A percentile compares a stretch with the other conserved stretches of the same genome.
Conservation (phyloP, 2,329 filamentous ascomycete genomes). For the Dothistroma septosporum region DNA sequence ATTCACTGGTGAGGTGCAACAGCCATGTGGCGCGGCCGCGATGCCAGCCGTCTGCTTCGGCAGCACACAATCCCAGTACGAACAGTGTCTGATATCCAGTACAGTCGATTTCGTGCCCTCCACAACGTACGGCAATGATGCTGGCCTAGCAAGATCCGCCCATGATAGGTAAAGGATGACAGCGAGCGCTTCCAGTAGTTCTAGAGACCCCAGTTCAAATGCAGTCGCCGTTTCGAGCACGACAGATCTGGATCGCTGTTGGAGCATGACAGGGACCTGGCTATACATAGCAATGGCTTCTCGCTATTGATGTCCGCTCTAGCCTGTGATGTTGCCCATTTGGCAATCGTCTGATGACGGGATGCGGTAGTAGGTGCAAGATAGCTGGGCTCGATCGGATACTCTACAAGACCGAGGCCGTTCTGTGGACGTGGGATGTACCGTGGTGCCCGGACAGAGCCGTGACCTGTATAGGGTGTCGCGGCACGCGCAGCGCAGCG, state of each 20-base stretch:
- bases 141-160: neutral
- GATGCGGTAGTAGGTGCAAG: neutral
- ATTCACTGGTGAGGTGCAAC: neutral
- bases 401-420: neutral
- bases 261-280: neutral
- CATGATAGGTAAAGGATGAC: neutral
- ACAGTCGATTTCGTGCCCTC: neutral
- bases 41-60: neutral
- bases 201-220: neutral
- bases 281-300: neutral
- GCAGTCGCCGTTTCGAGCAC: neutral
- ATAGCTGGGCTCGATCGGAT: neutral
- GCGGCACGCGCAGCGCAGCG: neutral
- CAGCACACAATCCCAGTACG: neutral
- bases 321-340: neutral
- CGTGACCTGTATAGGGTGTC: neutral
- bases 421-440: neutral
- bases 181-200: neutral
- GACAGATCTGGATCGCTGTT: neutral
- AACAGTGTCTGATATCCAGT: neutral
- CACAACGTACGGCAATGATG: neutral
- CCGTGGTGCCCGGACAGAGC: neutral
- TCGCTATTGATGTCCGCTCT: neutral
- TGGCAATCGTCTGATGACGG: neutral
- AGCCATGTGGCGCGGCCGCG: neutral